These are phyloP conservation scores for Oryza glumipatula DNA, from an alignment of 176 grass and related monocot species.

Conservation along the genomic window DNA sequence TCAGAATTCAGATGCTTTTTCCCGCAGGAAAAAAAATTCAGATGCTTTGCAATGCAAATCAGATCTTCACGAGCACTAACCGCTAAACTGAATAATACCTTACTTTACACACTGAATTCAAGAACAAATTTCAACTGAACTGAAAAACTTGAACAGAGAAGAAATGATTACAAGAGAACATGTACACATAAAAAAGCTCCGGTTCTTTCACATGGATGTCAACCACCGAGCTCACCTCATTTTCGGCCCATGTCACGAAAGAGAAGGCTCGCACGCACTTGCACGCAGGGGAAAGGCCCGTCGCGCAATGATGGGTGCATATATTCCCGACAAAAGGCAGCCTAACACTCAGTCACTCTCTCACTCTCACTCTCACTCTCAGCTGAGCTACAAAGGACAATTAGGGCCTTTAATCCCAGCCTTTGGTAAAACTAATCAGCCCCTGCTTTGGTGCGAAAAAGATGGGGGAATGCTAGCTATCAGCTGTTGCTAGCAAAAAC, in stretches of 20 bases:
- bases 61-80: background rate
- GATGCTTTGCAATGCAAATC: background rate
- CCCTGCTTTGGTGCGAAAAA: slow-evolving; percentile 46
- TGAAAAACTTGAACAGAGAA: background rate
- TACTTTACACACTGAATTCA: background rate
- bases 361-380: background rate
- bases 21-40: background rate
- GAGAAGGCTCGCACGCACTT: slow-evolving; percentile 41
- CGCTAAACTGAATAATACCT: background rate
- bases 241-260: slow-evolving; percentile 43
- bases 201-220: slow-evolving; percentile 26
- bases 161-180: background rate
- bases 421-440: slow-evolving; percentile 42
- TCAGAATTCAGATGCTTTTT: background rate
- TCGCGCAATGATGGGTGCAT: slow-evolving; percentile 58
- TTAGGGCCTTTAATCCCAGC: slow-evolving; percentile 55
- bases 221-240: background rate
- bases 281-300: slow-evolving; percentile 52
- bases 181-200: slow-evolving; percentile 22
- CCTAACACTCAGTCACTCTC: background rate
- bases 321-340: slow-evolving; percentile 52
- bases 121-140: background rate
- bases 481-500: background rate
- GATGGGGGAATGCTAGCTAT: background rate
- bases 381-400: slow-evolving; percentile 46